These are phyloP conservation scores for Plantago ovata DNA, from an alignment of 257 asterid species.

Conservation along the genomic window DNA sequence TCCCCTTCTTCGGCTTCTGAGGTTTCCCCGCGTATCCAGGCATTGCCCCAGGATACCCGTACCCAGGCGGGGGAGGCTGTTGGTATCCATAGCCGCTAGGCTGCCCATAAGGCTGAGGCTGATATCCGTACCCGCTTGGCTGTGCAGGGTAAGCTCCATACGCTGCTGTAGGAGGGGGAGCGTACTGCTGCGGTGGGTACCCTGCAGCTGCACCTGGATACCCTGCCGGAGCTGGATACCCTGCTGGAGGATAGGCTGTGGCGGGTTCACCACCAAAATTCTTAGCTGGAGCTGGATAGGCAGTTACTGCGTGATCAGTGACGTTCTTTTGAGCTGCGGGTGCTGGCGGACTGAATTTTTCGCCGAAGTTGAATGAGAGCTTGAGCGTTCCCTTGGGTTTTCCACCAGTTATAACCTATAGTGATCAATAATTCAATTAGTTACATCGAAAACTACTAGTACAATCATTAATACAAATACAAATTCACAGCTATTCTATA, in stretches of 20 bases:
- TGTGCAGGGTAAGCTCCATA: slow-evolving; percentile 7
- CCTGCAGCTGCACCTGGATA: too few species aligned
- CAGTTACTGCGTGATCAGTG: not conserved
- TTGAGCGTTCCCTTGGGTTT: slow-evolving; percentile 47
- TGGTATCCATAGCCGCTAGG: slow-evolving; percentile 14
- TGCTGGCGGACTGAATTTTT: slow-evolving; percentile 18
- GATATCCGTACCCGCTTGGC: slow-evolving; percentile 4
- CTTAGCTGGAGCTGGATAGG: not conserved
- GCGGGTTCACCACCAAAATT: slow-evolving; percentile 20
- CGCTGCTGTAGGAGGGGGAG: slow-evolving; percentile 1
- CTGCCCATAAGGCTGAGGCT: not conserved
- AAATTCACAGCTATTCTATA: too few species aligned
- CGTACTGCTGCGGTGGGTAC: not conserved
- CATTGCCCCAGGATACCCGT: slow-evolving; percentile 30
- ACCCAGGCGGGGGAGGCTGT: slow-evolving; percentile 25
- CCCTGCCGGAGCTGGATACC: slow-evolving; percentile 16
- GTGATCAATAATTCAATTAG: not conserved
- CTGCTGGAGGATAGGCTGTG: slow-evolving; percentile 31
- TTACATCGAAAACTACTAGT: not conserved
- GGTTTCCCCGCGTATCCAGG: slow-evolving; percentile 22
- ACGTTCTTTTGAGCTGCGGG: slow-evolving; percentile 8
- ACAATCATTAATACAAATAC: too few species aligned
- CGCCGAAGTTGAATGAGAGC: slow-evolving; percentile 41
- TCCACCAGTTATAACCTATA: slow-evolving; percentile 26
- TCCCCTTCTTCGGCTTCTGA: slow-evolving; percentile 24